Percentiles rank a stretch among this genome's conserved stretches.
phyloP scores from a whole-genome alignment of 2,329 filamentous ascomycete species.

The Aspergillus amoenus region DNA sequence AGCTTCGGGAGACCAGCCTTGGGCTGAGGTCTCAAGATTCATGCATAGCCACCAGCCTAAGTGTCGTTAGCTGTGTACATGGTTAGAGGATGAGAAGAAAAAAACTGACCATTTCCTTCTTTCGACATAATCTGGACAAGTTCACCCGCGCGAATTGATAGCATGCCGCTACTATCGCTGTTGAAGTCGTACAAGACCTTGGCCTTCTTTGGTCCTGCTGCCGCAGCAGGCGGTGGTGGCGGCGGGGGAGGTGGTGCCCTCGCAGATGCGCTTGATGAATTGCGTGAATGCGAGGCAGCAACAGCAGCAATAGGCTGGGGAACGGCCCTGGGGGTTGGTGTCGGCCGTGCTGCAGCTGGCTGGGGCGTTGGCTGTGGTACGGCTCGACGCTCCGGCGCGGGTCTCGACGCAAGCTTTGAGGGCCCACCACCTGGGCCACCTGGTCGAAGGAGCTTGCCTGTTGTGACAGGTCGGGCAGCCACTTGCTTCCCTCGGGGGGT shows the following conservation, averaged over 20 bases:
- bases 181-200: conserved; percentile 92
- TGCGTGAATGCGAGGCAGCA: conserved; percentile 48
- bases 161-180: conserved; percentile 80
- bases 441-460: conserved; percentile 86
- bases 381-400: conserved; percentile 39
- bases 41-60: conserved; percentile 95
- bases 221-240: conserved; percentile 56
- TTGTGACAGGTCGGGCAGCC: conserved; percentile 85
- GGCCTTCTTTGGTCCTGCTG: conserved; percentile 65
- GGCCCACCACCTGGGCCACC: conserved; percentile 81
- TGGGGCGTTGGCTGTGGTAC: conserved; percentile 32
- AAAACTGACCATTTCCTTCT: conserved; percentile 79
- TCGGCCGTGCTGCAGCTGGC: conserved; percentile 34
- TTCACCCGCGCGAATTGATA: conserved; percentile 76
- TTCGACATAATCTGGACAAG: conserved; percentile 89
- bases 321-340: conserved; percentile 43
- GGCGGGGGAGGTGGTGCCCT: conserved; percentile 66
- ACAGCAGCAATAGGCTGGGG: conserved; percentile 43
- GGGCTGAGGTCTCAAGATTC: conserved; percentile 63
- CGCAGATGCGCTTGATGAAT: conserved; percentile 59
- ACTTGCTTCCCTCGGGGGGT: conserved; percentile 86
- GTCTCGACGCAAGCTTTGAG: conserved; percentile 61
- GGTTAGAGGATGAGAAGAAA: too few species aligned
- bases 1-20: conserved; percentile 91
- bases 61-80: not conserved